These are phyloP conservation scores for Theobroma grandiflorum DNA, from an alignment of 441 rosid genomes.

Conservation along the genomic window DNA sequence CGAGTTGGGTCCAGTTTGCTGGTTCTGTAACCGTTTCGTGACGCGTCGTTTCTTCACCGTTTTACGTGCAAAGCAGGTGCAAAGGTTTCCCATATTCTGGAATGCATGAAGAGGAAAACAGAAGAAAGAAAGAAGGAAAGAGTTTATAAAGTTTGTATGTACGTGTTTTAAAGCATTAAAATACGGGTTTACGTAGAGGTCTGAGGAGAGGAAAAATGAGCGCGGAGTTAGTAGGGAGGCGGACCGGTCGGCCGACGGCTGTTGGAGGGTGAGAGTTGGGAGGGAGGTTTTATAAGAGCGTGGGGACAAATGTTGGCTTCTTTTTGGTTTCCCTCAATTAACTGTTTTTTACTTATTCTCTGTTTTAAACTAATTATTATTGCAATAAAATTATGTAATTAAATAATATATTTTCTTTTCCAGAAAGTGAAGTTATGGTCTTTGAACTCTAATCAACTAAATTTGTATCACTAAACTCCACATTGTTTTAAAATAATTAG, in stretches of 20 bases:
- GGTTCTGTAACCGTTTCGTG: constrained; percentile 52
- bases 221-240: constrained; percentile 27
- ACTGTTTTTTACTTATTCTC: constrained; percentile 13
- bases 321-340: no score
- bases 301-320: neutral
- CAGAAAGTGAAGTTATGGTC: no score
- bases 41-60: constrained; percentile 52
- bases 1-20: constrained; percentile 41
- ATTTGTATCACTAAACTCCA: no score
- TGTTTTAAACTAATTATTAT: neutral
- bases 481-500: no score
- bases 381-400: neutral
- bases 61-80: constrained; percentile 72
- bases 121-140: constrained; percentile 12
- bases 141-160: neutral
- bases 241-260: constrained; percentile 31
- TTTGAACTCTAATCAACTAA: no score
- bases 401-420: neutral
- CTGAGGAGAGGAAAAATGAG: constrained; percentile 24
- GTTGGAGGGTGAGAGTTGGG: neutral
- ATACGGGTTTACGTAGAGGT: constrained; percentile 9
- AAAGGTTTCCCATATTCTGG: constrained; percentile 77
- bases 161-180: constrained; percentile 1
- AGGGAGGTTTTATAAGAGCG: neutral
- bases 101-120: constrained; percentile 31